Evolutionary conservation across 345 rosid genomes (phyloP), one percentile per base, ranked within the genome.

Genomic region (Brassica juncea): DNA sequence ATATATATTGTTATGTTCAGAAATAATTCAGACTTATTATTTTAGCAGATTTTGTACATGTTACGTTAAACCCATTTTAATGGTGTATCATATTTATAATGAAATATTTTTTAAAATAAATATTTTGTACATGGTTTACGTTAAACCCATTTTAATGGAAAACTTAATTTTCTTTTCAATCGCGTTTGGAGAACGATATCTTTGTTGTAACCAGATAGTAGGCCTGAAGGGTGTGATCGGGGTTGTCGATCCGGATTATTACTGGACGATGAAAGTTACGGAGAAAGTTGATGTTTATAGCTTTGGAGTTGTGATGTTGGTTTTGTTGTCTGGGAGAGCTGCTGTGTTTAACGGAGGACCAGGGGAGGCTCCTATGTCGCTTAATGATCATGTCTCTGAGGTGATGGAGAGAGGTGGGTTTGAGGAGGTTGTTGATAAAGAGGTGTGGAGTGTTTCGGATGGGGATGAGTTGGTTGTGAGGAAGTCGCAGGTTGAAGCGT

Each of bases 241-340:
- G 3, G 67, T 72, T 44, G 73, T 79, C 47, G 82, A 79, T 72
- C 78, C 78, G 0, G 82, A 59, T 60, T 79, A 79, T 73, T 79
- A 73, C 44, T 79, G 74, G 78, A 73, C 82, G 2, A 44, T 47
- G 78, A 79, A 60, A 47, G 82, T 79, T 44, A 79, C 82, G 0
- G 78, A 68, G 66, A 79, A 73, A 23, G 78, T 73, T 44, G 82
- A 73, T 68, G 63, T 67, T 8, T 73, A 67, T 23, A 79, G 78
- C 70, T 73, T 79, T 68, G 78, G 78, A 4, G 82, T 67, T 60
- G 54, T 79, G 42, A 78, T 78, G 82, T 39, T 65, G 77, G 82
- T 78, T 57, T 71, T 78, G 62, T 34, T 73, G 63, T 73, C 82
- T 32, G 78, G 82, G n/a, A 60, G 64, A 79, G 70, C 78, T 73